Percentiles rank a stretch among this genome's conserved stretches.
phyloP scores from a whole-genome alignment of 2,329 filamentous ascomycete species.

The Cytospora piceae region DNA sequence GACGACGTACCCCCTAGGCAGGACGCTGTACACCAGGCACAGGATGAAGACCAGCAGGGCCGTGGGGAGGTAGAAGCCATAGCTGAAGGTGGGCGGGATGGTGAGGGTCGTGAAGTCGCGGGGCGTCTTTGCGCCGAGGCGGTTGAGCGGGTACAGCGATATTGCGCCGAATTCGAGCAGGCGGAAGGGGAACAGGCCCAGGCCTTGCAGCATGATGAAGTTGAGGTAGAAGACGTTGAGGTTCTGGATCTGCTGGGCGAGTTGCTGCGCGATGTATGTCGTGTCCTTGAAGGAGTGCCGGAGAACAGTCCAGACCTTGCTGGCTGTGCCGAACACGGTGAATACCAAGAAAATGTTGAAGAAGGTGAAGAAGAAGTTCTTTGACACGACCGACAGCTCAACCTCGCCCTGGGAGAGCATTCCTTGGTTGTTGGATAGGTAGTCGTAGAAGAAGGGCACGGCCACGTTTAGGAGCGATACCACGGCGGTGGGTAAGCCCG shows the following conservation, averaged over 20 bases:
- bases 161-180: conserved; percentile 89
- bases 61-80: conserved; percentile 93
- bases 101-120: conserved; percentile 84
- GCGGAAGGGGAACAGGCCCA: conserved; percentile 93
- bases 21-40: conserved; percentile 90
- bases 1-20: conserved; percentile 78
- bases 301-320: conserved; percentile 73
- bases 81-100: conserved; percentile 85
- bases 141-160: conserved; percentile 77
- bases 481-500: conserved; percentile 81
- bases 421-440: conserved; percentile 86
- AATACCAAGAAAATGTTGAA: conserved; percentile 99
- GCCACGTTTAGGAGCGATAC: conserved; percentile 86
- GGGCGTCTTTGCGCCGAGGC: conserved; percentile 81
- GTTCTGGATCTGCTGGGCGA: conserved; percentile 75
- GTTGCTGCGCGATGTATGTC: conserved; percentile 71
- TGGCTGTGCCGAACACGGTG: conserved; percentile 82
- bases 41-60: conserved; percentile 93
- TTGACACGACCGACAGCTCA: conserved; percentile 91
- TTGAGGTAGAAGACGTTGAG: conserved; percentile 88
- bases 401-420: conserved; percentile 95
- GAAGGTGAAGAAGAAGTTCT: conserved; percentile 99
- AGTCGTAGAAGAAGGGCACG: conserved; percentile 94
- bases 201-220: conserved; percentile 88
- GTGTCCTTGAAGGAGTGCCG: conserved; percentile 78